Percentiles rank a stretch among this genome's conserved stretches.
These are phyloP conservation scores for Strigomonas culicis DNA, from an alignment of 208 protist species.

Conservation along the genomic window DNA sequence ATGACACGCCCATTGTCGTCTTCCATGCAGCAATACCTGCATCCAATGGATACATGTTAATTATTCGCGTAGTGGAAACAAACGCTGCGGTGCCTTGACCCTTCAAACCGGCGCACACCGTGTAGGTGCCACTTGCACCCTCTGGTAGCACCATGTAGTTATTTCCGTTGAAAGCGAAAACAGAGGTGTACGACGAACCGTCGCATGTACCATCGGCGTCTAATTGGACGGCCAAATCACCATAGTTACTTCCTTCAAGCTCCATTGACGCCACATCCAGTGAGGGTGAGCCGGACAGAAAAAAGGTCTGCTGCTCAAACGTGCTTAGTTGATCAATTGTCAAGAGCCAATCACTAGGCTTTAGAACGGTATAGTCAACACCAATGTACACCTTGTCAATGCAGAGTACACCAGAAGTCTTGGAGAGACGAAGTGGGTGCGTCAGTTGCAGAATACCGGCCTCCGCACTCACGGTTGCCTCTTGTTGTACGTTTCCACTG, in stretches of 20 bases:
- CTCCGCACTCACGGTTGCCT: slow-evolving; percentile 22
- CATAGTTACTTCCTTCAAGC: slow-evolving; percentile 13
- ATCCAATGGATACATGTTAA: slow-evolving; percentile 25
- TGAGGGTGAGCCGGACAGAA: slow-evolving; percentile 25
- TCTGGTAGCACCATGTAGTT: slow-evolving; percentile 24
- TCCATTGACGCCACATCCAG: slow-evolving; percentile 27
- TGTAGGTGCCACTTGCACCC: slow-evolving; percentile 26
- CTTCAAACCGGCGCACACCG: slow-evolving; percentile 32
- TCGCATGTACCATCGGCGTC: slow-evolving; percentile 31
- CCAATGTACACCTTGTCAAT: slow-evolving; percentile 37
- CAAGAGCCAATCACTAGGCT: slow-evolving; percentile 29
- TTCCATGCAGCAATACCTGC: slow-evolving; percentile 36
- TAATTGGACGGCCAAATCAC: slow-evolving; percentile 32
- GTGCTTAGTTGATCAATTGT: slow-evolving; percentile 24
- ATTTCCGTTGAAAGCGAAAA: slow-evolving; percentile 16
- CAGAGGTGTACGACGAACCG: slow-evolving; percentile 21
- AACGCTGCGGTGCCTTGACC: slow-evolving; percentile 27
- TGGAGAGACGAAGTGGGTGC: slow-evolving; percentile 26
- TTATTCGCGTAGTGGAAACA: slow-evolving; percentile 22
- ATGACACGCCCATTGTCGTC: slow-evolving; percentile 22
- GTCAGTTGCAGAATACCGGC: slow-evolving; percentile 31
- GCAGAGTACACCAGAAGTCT: slow-evolving; percentile 48
- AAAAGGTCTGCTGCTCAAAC: slow-evolving; percentile 23
- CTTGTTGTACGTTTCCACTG: slow-evolving; percentile 13
- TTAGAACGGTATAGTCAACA: slow-evolving; percentile 52